These are phyloP conservation scores for Elaeagnus macrophylla DNA, from an alignment of 306 rosid species.

Conservation along the genomic window DNA sequence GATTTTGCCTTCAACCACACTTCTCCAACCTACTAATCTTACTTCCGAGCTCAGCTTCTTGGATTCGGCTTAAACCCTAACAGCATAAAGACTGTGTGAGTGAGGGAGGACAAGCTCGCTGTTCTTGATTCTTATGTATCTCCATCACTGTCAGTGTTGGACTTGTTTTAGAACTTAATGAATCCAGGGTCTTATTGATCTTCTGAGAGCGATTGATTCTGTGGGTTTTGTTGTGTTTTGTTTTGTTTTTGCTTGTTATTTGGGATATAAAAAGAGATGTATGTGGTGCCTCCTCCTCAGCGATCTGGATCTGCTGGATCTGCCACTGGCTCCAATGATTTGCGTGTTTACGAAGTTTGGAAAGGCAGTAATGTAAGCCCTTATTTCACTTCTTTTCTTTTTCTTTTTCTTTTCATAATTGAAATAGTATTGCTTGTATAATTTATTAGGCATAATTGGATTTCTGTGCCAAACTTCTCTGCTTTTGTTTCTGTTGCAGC, in stretches of 20 bases:
- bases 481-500: no score
- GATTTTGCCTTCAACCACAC: no score
- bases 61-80: no score
- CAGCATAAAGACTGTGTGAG: no score
- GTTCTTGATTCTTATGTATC: no score
- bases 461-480: no score
- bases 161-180: neutral
- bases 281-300: slow-evolving; percentile 87
- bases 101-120: no score
- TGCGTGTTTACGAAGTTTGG: slow-evolving; percentile 79
- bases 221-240: neutral
- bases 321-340: slow-evolving; percentile 39
- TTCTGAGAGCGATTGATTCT: neutral
- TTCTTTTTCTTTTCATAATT: neutral
- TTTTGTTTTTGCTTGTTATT: neutral
- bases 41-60: no score
- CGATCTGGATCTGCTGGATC: slow-evolving; percentile 78
- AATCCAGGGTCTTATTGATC: slow-evolving; percentile 12
- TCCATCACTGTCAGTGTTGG: no score
- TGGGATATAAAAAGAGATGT: slow-evolving; percentile 35
- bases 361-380: slow-evolving; percentile 87
- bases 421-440: slow-evolving; percentile 10
- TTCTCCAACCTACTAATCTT: no score
- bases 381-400: slow-evolving; percentile 1
- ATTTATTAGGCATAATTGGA: no score